Percentiles rank a stretch among this genome's conserved stretches.
phyloP scores from a whole-genome alignment of 805 yeast genomes.

The Crinitomyces ghanaensis region DNA sequence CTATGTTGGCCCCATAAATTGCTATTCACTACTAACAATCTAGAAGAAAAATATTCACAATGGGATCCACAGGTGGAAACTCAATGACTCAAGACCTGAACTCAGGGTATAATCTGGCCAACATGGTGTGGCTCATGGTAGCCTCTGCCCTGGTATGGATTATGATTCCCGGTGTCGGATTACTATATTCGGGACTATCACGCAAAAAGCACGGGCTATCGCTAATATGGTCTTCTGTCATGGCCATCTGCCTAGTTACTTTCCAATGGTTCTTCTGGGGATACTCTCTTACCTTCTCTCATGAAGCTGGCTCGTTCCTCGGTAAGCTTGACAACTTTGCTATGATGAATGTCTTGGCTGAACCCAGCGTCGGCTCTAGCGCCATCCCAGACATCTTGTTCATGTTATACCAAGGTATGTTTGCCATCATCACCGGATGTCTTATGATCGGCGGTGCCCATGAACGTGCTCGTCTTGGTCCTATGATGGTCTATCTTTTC shows the following conservation, averaged over 20 bases:
- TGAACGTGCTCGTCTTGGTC: slow-evolving; percentile 92
- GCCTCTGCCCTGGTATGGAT: slow-evolving; percentile 66
- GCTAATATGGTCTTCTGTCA: slow-evolving; percentile 84
- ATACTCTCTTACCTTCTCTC: slow-evolving; percentile 77
- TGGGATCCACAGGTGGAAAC: slow-evolving; percentile 59
- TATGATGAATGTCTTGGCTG: slow-evolving; percentile 71
- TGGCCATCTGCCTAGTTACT: slow-evolving; percentile 69
- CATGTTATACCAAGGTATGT: slow-evolving; percentile 92
- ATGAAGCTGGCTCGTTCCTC: slow-evolving; percentile 53
- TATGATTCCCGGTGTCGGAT: slow-evolving; percentile 94
- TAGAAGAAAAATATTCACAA: too few relatives aligned
- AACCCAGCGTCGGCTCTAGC: slow-evolving; percentile 49
- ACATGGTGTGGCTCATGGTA: slow-evolving; percentile 62
- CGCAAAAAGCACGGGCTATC: slow-evolving; percentile 95
- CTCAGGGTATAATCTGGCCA: slow-evolving; percentile 54
- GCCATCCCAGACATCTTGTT: slow-evolving; percentile 82
- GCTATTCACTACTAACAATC: too few relatives aligned
- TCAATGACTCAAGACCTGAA: slow-evolving; percentile 63
- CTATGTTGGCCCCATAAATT: too few relatives aligned
- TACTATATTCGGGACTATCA: slow-evolving; percentile 84
- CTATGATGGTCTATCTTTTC: slow-evolving; percentile 91
- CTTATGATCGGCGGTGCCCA: slow-evolving; percentile 97
- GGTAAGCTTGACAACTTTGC: slow-evolving; percentile 79
- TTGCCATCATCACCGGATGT: slow-evolving; percentile 86
- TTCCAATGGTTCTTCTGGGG: slow-evolving; percentile 99